A percentile compares a stretch with the other conserved stretches of the same genome.
phyloP scores from a whole-genome alignment of 805 yeast species.

The Candida pini region DNA sequence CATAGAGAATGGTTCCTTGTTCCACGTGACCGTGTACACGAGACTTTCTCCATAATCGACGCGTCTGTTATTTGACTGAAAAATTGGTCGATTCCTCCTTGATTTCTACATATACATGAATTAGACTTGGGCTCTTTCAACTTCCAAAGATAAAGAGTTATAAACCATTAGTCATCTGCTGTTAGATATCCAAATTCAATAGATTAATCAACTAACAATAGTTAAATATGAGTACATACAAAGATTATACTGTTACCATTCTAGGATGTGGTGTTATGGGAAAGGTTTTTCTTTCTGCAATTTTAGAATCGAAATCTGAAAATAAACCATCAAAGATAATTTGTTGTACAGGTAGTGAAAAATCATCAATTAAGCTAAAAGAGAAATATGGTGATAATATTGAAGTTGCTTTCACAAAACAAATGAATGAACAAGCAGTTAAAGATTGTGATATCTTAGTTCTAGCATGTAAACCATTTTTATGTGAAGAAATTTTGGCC shows the following conservation, averaged over 20 bases:
- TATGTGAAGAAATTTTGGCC: constrained; percentile 54
- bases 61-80: constrained; percentile 4
- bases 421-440: constrained; percentile 54
- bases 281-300: constrained; percentile 82
- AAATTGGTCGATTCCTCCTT: no score
- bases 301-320: constrained; percentile 43
- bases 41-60: constrained; percentile 32
- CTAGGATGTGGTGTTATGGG: constrained; percentile 97
- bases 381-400: constrained; percentile 47
- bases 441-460: constrained; percentile 62
- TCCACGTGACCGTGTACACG: constrained; percentile 35
- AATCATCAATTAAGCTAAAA: constrained; percentile 44
- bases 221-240: no score
- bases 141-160: no score
- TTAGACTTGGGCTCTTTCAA: no score
- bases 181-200: no score
- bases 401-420: constrained; percentile 42
- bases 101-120: no score
- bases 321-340: constrained; percentile 67
- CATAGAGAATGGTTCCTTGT: constrained; percentile 57
- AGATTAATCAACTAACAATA: no score
- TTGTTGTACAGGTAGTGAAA: constrained; percentile 65
- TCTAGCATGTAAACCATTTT: constrained; percentile 85
- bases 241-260: constrained; percentile 45
- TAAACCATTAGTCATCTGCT: no score